Evolutionary conservation across 192 early-diverging fungal species (phyloP), one percentile per base, ranked within the genome.

Genomic region (Umbelopsis vinacea): DNA sequence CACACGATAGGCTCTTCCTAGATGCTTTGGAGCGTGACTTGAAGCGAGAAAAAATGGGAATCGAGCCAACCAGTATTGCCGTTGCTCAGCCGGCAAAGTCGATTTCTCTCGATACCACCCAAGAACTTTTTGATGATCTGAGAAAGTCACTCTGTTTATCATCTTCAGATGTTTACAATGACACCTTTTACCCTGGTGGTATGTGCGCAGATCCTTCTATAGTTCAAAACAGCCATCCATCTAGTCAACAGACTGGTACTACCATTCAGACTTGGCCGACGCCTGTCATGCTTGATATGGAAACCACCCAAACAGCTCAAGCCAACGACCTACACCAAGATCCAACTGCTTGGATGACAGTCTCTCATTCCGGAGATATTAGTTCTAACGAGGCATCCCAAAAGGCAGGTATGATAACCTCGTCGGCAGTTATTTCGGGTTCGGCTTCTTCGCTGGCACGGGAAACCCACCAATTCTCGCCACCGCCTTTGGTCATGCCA

Each of bases 21-120:
- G 97, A 99, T 79, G 97, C 97, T 3, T 88, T 98, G 55, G 96
- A 99, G 81, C 89, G 97, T 46, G 96, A 99, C 78, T 82, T 97
- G 14, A 98, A 97, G 85, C 88, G 96, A 33, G 97, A 97, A 81
- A 89, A 95, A 8, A 87, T 91, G 72, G 92, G 92, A 2, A 81
- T 91, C 10, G 92, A 95, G 67, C 89, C 96, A 4, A 96, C 95
- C 2, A 97, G 94, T 2, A 75, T 81, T n/a, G 83, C 92, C 52
- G 79, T 88, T 50, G 77, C 90, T 71, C 82, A 92, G 79, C 91
- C 86, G 17, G 85, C 92, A n/a, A 81, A 87, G 24, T 87, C 90
- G 3, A 81, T 87, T 68, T 88, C 89, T 3, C 73, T 88, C 14
- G 88, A 87, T 55, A 85, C 83, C n/a, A 83, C 85, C 11, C 85